Evolutionary conservation across 305 asterid genomes (phyloP).

Genomic region (Petunia hybrid): DNA sequence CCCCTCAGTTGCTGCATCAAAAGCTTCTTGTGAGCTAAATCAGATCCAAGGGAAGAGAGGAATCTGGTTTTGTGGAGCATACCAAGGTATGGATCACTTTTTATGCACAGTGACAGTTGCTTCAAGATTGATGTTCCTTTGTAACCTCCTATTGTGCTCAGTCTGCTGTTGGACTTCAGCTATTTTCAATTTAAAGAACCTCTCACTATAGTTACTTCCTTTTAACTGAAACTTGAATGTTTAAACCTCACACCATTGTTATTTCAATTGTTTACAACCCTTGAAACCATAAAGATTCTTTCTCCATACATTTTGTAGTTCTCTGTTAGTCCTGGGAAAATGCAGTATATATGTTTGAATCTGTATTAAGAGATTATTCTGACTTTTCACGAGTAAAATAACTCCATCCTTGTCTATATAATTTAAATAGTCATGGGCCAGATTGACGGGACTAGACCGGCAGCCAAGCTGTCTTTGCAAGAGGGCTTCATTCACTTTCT

Average conservation of each 20-base stretch:
- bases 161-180: not conserved
- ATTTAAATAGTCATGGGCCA: not conserved
- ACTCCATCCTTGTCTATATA: not conserved
- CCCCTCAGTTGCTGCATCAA: conserved; percentile 87
- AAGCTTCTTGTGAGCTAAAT: conserved; percentile 65
- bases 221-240: too few relatives aligned
- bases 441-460: not conserved
- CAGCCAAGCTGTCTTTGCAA: not conserved
- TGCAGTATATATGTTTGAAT: too few relatives aligned
- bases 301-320: not conserved
- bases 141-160: not conserved
- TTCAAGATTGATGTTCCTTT: conserved; percentile 2
- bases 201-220: too few relatives aligned
- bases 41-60: conserved; percentile 82
- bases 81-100: conserved; percentile 59
- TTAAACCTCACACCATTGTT: too few relatives aligned
- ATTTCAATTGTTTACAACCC: too few relatives aligned
- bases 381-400: not conserved
- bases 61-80: conserved; percentile 92
- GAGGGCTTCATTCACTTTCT: not conserved
- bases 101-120: not conserved
- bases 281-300: too few relatives aligned
- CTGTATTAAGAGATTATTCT: too few relatives aligned
- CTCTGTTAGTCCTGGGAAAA: too few relatives aligned
- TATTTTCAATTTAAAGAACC: too few relatives aligned